Base-by-base conservation (phyloP, 345 rosid genomes). In the Melastoma malabathricum region DNA sequence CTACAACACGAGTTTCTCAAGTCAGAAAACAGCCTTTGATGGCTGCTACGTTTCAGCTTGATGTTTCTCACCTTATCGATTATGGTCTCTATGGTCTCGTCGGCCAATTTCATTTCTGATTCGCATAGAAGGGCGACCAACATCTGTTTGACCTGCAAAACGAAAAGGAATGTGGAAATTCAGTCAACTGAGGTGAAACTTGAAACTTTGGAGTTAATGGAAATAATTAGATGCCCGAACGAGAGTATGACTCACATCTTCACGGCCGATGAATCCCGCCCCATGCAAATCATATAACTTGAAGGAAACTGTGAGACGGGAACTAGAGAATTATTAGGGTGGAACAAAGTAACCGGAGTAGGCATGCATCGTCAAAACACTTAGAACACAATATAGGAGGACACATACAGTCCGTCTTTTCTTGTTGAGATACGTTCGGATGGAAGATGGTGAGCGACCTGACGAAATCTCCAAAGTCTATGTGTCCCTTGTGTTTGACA, bases 231-330 rank as follows among this genome's bases (percentile, higher is more conserved):
- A n/a, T n/a, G n/a, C n/a, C n/a, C n/a, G n/a, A n/a, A n/a, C n/a
- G n/a, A n/a, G n/a, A n/a, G n/a, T n/a, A n/a, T 18, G 48, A 52
- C 62, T 54, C 72, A 90, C 98, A 88, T 84, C 99, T 46, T 88
- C 88, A 34, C 99, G 94, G 76, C 81, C 97, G 44, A 93, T 93
- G 66, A 72, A 93, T 64, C 99, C 99, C 0, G 95, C 76, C 46
- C 73, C 72, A 58, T 88, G 87, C 80, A 88, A 60, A 69, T 93
- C 97, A 64, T 93, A 93, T 63, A 88, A 88, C 75, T 79, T 85
- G 70, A 93, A 93, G 46, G 90, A 77, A 77, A 85, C 97, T 93
- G n/a, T n/a, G n/a, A n/a, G n/a, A n/a, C n/a, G n/a, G n/a, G n/a
- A n/a, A n/a, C n/a, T n/a, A n/a, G n/a, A n/a, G n/a, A n/a, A n/a